These are phyloP conservation scores for Lithohypha guttulata DNA, from an alignment of 2,329 filamentous ascomycete species.

Conservation along the genomic window DNA sequence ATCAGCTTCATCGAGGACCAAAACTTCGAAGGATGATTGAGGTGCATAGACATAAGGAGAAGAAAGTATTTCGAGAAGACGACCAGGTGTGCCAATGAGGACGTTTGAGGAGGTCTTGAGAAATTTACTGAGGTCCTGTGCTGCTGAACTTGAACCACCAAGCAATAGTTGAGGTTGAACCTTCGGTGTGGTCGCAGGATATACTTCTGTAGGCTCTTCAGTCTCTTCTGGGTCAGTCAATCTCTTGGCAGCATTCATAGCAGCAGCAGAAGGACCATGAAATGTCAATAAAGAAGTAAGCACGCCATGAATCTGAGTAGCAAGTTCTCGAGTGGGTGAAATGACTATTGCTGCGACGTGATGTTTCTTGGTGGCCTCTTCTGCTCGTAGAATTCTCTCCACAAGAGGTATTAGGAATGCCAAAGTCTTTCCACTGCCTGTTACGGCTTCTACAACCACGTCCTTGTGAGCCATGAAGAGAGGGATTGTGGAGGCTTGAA, in stretches of 20 bases:
- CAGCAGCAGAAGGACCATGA: constrained; percentile 60
- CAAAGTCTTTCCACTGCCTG: constrained; percentile 82
- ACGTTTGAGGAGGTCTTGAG: constrained; percentile 77
- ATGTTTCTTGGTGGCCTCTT: constrained; percentile 77
- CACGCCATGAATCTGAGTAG: constrained; percentile 78
- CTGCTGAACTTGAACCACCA: constrained; percentile 67
- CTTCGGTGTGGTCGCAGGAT: constrained; percentile 35
- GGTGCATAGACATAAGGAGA: constrained; percentile 81
- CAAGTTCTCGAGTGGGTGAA: constrained; percentile 83
- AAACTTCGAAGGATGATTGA: constrained; percentile 78
- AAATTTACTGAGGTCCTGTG: constrained; percentile 79
- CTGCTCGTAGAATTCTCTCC: constrained; percentile 66
- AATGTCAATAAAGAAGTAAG: constrained; percentile 68
- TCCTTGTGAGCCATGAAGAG: constrained; percentile 85
- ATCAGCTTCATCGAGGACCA: constrained; percentile 92
- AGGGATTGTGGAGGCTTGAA: constrained; percentile 85
- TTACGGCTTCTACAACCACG: constrained; percentile 86
- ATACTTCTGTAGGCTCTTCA: constrained; percentile 20
- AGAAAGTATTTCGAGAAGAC: constrained; percentile 74
- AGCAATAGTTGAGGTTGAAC: constrained; percentile 80
- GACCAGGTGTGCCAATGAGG: constrained; percentile 79
- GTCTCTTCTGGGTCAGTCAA: constrained; percentile 27
- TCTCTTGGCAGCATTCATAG: constrained; percentile 32
- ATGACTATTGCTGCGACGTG: constrained; percentile 86
- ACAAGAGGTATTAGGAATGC: constrained; percentile 76